phyloP scores from a whole-genome alignment of 2,329 filamentous ascomycete species.

The Fusarium camptoceras region DNA sequence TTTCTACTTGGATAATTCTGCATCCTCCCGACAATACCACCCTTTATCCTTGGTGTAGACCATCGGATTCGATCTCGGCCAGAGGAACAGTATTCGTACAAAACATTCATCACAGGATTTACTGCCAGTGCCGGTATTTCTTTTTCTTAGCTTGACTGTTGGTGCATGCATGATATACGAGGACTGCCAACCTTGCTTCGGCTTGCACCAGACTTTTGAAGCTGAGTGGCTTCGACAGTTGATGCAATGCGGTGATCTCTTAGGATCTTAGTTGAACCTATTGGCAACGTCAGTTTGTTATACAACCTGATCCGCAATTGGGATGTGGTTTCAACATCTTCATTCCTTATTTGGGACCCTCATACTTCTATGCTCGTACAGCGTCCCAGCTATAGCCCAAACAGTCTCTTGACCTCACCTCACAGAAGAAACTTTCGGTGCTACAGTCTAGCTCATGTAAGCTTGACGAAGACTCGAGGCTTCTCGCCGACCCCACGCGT shows the following conservation, averaged over 20 bases:
- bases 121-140: neutral
- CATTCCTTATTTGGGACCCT: neutral
- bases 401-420: neutral
- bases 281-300: neutral
- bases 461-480: slow-evolving; percentile 15
- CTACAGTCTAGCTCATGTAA: slow-evolving; percentile 7
- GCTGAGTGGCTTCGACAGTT: neutral
- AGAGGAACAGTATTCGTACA: neutral
- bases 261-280: neutral
- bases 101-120: neutral
- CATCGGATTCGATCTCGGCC: neutral
- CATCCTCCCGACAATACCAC: slow-evolving; percentile 28
- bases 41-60: slow-evolving; percentile 2
- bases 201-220: neutral
- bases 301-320: neutral
- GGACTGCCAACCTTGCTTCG: neutral
- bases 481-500: slow-evolving; percentile 11
- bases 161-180: slow-evolving; percentile 4
- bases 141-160: neutral
- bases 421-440: neutral
- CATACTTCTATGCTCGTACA: neutral
- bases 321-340: neutral
- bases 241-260: neutral
- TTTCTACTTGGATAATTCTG: slow-evolving; percentile 24
- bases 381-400: neutral